These are phyloP conservation scores for Xylariales sp. DNA, from an alignment of 2,329 filamentous ascomycete species.

Conservation along the genomic window DNA sequence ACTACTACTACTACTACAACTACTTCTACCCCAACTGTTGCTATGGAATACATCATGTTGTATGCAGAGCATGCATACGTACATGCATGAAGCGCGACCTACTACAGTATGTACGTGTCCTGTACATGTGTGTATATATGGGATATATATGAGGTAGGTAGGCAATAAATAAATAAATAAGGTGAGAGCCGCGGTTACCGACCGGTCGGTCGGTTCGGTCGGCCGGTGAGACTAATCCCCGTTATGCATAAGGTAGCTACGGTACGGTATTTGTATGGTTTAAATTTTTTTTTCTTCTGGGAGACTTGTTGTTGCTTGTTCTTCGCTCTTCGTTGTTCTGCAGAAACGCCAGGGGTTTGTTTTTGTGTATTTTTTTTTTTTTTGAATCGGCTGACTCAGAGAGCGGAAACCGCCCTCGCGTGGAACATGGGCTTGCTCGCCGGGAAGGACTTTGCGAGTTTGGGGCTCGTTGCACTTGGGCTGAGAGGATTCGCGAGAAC, in stretches of 20 bases:
- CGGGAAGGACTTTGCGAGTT: constrained; percentile 33
- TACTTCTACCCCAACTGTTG: constrained; percentile 26
- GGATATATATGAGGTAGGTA: constrained; percentile 5
- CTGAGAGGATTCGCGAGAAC: constrained; percentile 16
- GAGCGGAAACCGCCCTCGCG: constrained; percentile 16
- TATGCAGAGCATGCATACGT: constrained; percentile 30
- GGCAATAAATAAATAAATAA: constrained; percentile 14
- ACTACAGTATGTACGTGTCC: constrained; percentile 15
- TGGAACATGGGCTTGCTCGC: constrained; percentile 11
- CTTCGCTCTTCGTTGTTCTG: constrained; percentile 12
- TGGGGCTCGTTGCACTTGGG: constrained; percentile 10
- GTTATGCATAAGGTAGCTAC: constrained; percentile 20
- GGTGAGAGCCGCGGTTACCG: constrained; percentile 35
- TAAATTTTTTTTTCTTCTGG: neutral
- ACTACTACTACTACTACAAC: constrained; percentile 12
- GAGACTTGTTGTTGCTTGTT: constrained; percentile 1
- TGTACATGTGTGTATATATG: constrained; percentile 16
- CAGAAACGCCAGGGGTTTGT: neutral
- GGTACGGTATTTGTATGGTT: constrained; percentile 16
- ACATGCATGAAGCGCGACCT: constrained; percentile 21
- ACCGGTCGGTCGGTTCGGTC: constrained; percentile 28
- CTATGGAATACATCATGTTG: constrained; percentile 18
- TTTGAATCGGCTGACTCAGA: constrained; percentile 23
- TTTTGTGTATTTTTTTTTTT: constrained; percentile 6
- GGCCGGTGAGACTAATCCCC: constrained; percentile 29